Evolutionary conservation across 75 land plant species (phyloP).

Genomic region (Isoetes taiwanensis): DNA sequence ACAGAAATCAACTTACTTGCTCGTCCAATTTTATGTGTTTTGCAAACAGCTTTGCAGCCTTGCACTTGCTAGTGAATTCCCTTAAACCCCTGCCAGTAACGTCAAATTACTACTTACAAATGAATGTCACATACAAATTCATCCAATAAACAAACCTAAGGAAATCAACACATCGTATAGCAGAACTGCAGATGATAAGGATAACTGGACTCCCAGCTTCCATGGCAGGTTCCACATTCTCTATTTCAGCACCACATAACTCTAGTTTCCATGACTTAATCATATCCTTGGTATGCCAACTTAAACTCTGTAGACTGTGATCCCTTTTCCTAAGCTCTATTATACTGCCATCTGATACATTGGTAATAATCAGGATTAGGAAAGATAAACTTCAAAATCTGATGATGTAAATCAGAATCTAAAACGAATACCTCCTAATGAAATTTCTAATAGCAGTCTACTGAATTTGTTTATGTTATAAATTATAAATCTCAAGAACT

Average conservation of each 20-base stretch:
- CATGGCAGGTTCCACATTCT: slow-evolving; percentile 32
- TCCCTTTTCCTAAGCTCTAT: slow-evolving; percentile 15
- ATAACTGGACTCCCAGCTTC: slow-evolving; percentile 66
- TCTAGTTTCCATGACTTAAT: slow-evolving; percentile 53
- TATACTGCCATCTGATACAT: slow-evolving; percentile 14
- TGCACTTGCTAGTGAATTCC: slow-evolving; percentile 52
- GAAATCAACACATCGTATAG: slow-evolving; percentile 64
- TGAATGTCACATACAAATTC: no score
- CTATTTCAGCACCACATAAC: slow-evolving; percentile 30
- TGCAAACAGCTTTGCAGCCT: slow-evolving; percentile 80
- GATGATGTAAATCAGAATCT: background rate
- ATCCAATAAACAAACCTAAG: no score
- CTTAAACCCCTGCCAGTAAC: no score
- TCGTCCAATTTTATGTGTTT: slow-evolving; percentile 88
- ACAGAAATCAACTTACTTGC: slow-evolving; percentile 34
- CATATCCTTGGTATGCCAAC: slow-evolving; percentile 36
- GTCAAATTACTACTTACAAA: no score
- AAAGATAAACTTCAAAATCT: background rate
- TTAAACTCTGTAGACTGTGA: slow-evolving; percentile 21
- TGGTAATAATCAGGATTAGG: background rate
- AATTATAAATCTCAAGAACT: background rate
- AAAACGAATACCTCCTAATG: background rate
- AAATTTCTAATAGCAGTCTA: background rate
- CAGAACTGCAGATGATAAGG: slow-evolving; percentile 58
- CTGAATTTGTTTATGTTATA: background rate